phyloP scores from a whole-genome alignment of 306 rosid species.

The Rosa chinensis region DNA sequence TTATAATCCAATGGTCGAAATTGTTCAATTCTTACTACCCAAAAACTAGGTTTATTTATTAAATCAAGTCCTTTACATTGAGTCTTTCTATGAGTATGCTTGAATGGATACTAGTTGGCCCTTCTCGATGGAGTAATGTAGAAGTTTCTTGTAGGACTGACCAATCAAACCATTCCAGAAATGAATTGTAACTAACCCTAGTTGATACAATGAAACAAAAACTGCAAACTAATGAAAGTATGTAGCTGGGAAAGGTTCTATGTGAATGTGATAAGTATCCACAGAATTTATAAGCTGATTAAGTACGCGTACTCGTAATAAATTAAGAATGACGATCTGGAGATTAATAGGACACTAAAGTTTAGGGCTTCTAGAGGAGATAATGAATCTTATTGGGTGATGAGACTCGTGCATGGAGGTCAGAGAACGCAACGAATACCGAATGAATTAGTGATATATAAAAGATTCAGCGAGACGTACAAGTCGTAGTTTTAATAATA shows the following conservation, averaged over 20 bases:
- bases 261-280: background rate
- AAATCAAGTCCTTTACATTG: too few relatives aligned
- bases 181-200: background rate
- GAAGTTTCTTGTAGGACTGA: background rate
- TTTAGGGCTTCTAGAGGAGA: constrained; percentile 3
- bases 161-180: background rate
- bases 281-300: background rate
- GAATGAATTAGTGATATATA: background rate
- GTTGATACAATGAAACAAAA: background rate
- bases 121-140: background rate
- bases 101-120: background rate
- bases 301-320: background rate
- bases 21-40: background rate
- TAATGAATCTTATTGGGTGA: background rate
- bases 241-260: background rate
- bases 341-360: background rate
- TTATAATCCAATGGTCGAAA: background rate
- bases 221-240: too few relatives aligned
- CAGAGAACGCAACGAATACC: background rate
- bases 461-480: background rate
- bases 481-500: background rate
- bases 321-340: background rate
- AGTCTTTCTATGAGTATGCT: background rate
- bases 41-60: background rate
- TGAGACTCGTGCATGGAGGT: background rate